Evolutionary conservation across 257 asterid genomes (phyloP), one percentile per base, ranked within the genome.

Genomic region (Solanum paucissectum): DNA sequence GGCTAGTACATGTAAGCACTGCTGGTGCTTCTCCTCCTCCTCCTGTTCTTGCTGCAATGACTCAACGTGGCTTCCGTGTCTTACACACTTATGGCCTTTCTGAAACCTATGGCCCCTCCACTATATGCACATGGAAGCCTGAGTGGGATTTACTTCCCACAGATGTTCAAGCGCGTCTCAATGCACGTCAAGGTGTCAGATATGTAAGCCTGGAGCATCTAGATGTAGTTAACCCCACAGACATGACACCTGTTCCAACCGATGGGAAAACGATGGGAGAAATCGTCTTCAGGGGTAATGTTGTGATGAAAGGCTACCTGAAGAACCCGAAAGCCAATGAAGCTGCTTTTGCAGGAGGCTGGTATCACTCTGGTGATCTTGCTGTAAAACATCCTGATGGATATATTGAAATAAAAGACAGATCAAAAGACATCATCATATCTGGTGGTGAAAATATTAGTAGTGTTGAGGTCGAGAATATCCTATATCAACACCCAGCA

Each of bases 11-110:
- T 8, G 99, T 96, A 46, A 96, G 95, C 98, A 96, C 99, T 10
- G 99, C 99, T 0, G 99, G 99, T 29, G 99, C 99, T 7, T 98
- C 99, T 40, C 99, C 99, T 3, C 98, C 99, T 12, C 99, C 99
- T 83, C 88, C 98, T 0, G 89, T 96, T 86, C 97, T 96, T 32
- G 90, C 87, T 18, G 96, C 96, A 87, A 96, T 96, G 98, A 92
- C 97, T 1, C 91, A 92, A 29, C 94, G 82, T 81, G 99, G 99
- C 86, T 96, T 96, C 85, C 93, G 95, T 86, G 98, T 96, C 12
- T 23, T 98, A 1, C 99, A 96, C 94, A 96, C 99, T 33, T 96
- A 96, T 49, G 99, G 99, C 37, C 98, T 96, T 52, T 96, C 99
- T 9, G 99, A 96, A 91, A 96, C 99, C 7, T 96, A 86, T 36